Base-by-base conservation (phyloP, 208 protist species). In the Spongospora subterranea region DNA sequence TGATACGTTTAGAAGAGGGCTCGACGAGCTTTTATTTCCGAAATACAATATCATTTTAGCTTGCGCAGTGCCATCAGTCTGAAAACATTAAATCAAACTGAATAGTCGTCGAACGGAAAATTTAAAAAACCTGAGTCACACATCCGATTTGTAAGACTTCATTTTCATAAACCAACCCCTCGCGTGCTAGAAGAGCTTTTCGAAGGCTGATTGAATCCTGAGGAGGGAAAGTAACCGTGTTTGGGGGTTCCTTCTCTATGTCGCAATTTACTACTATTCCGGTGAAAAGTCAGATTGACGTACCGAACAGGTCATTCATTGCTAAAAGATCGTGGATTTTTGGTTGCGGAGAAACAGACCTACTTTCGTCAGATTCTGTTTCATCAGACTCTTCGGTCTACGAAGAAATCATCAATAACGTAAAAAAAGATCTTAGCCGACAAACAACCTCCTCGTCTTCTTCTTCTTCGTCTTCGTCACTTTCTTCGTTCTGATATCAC, bases 21-120 rank as follows among this genome's bases (percentile, higher is more conserved):
- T 29, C n/a, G 71, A 6, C 17, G 71, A 40, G 71, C 35, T 45
- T 43, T 82, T 82, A 35, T 82, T 82, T 35, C 71, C 71, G 40
- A 82, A 82, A 43, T 82, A 82, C n/a, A 82, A n/a, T 6, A 82
- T 82, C 71, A 82, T 82, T 35, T 82, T 82, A 13, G 71, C 71
- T 6, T 82, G 71, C n/a, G 71, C 6, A 43, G 35, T 82, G 35
- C n/a, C 71, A 20, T 82, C 71, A 43, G 24, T 24, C 50, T 60
- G 24, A 60, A 24, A 60, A 60, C 24, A n/a, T n/a, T 24, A 24
- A 29, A 6, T 60, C 24, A 29, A 60, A 24, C 50, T 60, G 50
- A 60, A 60, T 24, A 24, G 50, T n/a, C n/a, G n/a, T 29, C 6
- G 50, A 60, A 60, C 6, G 50, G 50, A 60, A 60, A 29, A 60